Percentiles rank a stretch among this genome's conserved stretches.
These are phyloP conservation scores for Penicillium expansum DNA, from an alignment of 2,329 filamentous ascomycete species.

Conservation along the genomic window DNA sequence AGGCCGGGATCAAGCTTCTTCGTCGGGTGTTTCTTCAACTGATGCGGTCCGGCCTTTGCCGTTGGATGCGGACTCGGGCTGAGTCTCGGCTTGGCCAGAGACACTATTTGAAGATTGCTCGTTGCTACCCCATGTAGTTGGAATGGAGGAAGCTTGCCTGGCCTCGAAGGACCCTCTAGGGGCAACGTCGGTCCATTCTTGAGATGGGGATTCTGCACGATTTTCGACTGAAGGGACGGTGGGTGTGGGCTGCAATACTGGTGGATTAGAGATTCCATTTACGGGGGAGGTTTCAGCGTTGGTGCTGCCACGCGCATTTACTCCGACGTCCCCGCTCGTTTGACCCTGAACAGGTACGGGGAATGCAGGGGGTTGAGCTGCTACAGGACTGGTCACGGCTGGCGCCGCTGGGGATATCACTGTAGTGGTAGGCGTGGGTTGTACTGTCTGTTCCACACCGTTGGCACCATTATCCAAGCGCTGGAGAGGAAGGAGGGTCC, in stretches of 20 bases:
- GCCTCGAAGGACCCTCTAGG: slow-evolving; percentile 18
- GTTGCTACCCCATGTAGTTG: slow-evolving; percentile 16
- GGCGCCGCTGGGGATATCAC: background rate
- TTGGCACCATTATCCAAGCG: slow-evolving; percentile 13
- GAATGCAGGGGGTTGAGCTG: background rate
- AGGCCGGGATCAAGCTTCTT: slow-evolving; percentile 21
- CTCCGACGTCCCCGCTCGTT: background rate
- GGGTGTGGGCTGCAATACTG: slow-evolving; percentile 16
- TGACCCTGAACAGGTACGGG: slow-evolving; percentile 1
- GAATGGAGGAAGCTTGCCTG: slow-evolving; percentile 9
- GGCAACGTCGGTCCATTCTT: slow-evolving; percentile 31
- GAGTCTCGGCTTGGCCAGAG: slow-evolving; percentile 7
- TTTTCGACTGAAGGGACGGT: slow-evolving; percentile 10
- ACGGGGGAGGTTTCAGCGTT: background rate
- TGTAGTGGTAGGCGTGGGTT: slow-evolving; percentile 3
- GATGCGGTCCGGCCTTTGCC: slow-evolving; percentile 36
- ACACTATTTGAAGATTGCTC: background rate
- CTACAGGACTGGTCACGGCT: background rate
- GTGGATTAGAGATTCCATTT: background rate
- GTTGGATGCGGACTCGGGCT: slow-evolving; percentile 28
- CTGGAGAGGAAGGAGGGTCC: slow-evolving; percentile 34
- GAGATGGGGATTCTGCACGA: slow-evolving; percentile 27
- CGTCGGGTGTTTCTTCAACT: slow-evolving; percentile 37
- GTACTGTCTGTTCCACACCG: background rate
- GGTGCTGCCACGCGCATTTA: background rate